Evolutionary conservation across 352 stramenopile genomes (phyloP), one percentile per base, ranked within the genome.

Genomic region (Globisporangium solare): DNA sequence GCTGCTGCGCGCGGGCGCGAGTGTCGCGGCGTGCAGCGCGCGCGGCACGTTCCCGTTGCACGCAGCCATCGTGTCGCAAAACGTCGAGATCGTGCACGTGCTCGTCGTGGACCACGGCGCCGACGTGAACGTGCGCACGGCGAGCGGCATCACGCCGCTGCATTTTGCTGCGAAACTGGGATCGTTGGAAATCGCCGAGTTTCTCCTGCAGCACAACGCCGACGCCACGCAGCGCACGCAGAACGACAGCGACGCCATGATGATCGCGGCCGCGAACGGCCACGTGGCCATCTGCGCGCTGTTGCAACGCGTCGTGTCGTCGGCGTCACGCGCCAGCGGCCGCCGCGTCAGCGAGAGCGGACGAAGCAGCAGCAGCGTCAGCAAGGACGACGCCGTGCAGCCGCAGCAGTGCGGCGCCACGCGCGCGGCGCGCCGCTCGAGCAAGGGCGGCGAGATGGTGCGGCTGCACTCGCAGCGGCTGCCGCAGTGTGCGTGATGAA

Each of bases 161-260:
- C 83, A 89, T 54, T 90, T 90, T 47, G 80, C 79, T 1, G 83
- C 78, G 58, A 87, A 88, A 45, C 60, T 89, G 40, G 80, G 79
- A 2, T 79, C 70, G 6, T 32, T 86, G 12, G 74, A 70, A 42
- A 78, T 89, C 31, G 78, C 74, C 6, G 71, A 88, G 63, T 79
- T 83, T 32, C 52, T 92, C 49, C 51, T 92, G 42, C 68, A 74
- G n/a, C 73, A 88, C 60, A 54, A 84, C 47, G 82, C 79, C 1
- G 76, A 90, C 59, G 76, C 73, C 0, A 66, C 80, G 57, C 83
- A 84, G 53, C 74, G 75, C 58, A 89, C 82, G 58, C 86, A 83
- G 62, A 87, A 84, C 62, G 77, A 86, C 61, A 92, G 79, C 60
- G 78, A 92, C 47, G 79, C 77, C 2, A 68, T 89, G 51, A 82